These are phyloP conservation scores for Yarrowia porcina DNA, from an alignment of 805 yeast species.

Conservation along the genomic window DNA sequence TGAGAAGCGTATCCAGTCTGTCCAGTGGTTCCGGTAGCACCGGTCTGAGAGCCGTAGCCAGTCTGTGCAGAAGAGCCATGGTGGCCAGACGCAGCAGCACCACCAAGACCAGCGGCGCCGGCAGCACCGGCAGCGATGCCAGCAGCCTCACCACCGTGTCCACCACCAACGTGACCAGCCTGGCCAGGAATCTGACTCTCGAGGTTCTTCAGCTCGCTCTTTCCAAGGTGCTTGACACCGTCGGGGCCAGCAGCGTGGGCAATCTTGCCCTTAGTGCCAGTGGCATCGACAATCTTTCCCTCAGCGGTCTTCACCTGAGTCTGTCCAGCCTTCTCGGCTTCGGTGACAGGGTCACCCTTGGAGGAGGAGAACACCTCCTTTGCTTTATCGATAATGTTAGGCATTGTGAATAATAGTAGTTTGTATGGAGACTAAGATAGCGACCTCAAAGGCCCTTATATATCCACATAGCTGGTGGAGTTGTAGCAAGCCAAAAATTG, in stretches of 20 bases:
- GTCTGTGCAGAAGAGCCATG: constrained; percentile 9
- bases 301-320: constrained; percentile 7
- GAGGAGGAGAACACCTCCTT: constrained; percentile 24
- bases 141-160: constrained; percentile 15
- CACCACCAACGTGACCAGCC: background rate
- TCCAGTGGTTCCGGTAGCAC: background rate
- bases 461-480: background rate
- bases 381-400: constrained; percentile 24
- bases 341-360: background rate
- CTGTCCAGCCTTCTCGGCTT: background rate
- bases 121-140: constrained; percentile 19
- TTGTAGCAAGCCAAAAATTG: constrained; percentile 17
- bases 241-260: constrained; percentile 8
- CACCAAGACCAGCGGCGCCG: constrained; percentile 23
- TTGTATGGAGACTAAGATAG: background rate
- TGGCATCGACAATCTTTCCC: background rate
- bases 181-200: constrained; percentile 11
- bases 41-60: background rate
- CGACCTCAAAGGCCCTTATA: background rate
- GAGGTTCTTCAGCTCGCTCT: background rate
- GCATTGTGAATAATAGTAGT: constrained; percentile 21
- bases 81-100: constrained; percentile 14
- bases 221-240: background rate
- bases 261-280: constrained; percentile 8
- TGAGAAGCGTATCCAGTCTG: background rate